Base-by-base conservation (phyloP, 129 eudicot species). In the Chrysanthemum lavandulifolium region DNA sequence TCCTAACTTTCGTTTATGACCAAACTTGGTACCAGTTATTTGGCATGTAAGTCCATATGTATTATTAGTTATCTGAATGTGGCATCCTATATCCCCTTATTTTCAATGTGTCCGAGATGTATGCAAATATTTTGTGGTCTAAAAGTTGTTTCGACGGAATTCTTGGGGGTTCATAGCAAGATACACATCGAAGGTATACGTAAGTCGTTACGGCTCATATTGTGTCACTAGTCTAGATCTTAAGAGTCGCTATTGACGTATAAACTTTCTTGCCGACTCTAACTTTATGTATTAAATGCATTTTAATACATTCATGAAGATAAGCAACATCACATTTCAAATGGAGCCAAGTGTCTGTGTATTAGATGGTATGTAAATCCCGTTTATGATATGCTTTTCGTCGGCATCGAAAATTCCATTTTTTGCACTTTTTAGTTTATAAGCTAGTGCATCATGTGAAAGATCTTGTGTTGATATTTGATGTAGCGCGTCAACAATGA, bases 371-470 rank as follows among this genome's bases (percentile, higher is more conserved):
- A 58, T 36, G 65, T 11, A 48, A 18, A 27, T 76, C 61, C 29
- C 47, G 19, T 77, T 18, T 1, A 70, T 25, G 60, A 70, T 61
- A 62, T 52, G 53, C 51, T 53, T 71, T 71, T 70, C 54, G 66
- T 71, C 25, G 51, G 67, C 61, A 53, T 78, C 61, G 53, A 61
- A 54, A 77, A 71, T 63, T 25, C 59, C 43, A 23, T 63, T 52
- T 49, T 43, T 71, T 21, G 67, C 25, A 71, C 81, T 25, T 78
- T 77, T 62, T n/a, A 13, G 67, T 25, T 54, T 10, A 13, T n/a
- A 61, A 77, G 19, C 13, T 29, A 49, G 21, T 4, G 25, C 25
- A 23, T 23, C 1, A 23, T 23, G 25, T 23, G 25, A 23, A 23
- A 23, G 25, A 23, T 23, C 57, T 31, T 15, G 29, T 61, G 50